Conservation (phyloP, 805 yeast species). For the Candida broadrunensis region DNA sequence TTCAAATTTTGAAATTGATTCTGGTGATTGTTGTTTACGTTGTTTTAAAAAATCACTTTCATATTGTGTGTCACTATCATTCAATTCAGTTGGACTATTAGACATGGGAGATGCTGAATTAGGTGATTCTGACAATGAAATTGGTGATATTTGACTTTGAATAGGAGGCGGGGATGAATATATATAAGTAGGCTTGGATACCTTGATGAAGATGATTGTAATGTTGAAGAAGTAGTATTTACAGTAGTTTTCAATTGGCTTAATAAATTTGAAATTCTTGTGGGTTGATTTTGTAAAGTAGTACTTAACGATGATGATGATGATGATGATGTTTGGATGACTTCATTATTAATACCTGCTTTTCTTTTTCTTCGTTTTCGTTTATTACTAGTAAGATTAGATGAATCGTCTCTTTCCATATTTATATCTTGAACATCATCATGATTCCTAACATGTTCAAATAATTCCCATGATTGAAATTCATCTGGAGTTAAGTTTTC, state of each 20-base stretch:
- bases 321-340: neutral
- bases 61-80: conserved; percentile 9
- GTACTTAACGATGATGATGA: neutral
- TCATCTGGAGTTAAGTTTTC: conserved; percentile 33
- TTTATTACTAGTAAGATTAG: neutral
- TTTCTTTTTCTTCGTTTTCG: conserved; percentile 8
- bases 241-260: conserved; percentile 16
- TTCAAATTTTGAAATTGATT: conserved; percentile 5
- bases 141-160: neutral
- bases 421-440: neutral
- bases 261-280: conserved; percentile 19
- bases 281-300: neutral
- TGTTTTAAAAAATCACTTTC: conserved; percentile 4
- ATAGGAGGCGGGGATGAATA: neutral
- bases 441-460: conserved; percentile 24
- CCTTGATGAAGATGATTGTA: neutral
- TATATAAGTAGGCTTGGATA: neutral
- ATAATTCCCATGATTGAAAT: conserved; percentile 33
- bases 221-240: conserved; percentile 1
- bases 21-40: conserved; percentile 1
- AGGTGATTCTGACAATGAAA: conserved; percentile 7
- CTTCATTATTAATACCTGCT: conserved; percentile 2
- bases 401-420: neutral
- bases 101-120: conserved; percentile 6
- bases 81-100: conserved; percentile 8